Base-by-base conservation (phyloP, 495 filamentous ascomycete genomes). In the Melanomma pulvis-pyrius region DNA sequence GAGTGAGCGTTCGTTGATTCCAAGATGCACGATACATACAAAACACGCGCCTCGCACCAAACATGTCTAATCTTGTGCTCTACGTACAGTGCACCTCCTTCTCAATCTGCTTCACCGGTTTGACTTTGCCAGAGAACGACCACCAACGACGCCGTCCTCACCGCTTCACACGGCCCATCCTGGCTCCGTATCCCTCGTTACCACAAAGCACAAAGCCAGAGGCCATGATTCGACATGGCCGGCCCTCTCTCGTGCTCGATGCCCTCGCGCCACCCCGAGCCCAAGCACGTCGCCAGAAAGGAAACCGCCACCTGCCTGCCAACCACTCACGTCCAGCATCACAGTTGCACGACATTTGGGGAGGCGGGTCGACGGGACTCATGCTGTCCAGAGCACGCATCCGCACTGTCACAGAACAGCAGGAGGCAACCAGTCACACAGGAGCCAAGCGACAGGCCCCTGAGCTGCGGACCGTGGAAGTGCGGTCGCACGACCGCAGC, bases 101-200 rank as follows among this genome's bases (percentile, higher is more conserved):
- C 6, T 2, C n/a, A 12, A n/a, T n/a, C n/a, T n/a, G n/a, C n/a
- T n/a, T 41, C 54, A 39, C 54, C 32, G 32, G 19, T 25, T 48
- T 26, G 6, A 26, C 15, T 9, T 54, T 25, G 17, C 30, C 25
- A 9, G 25, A 12, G 25, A 41, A 47, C n/a, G n/a, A 34, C 12
- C 30, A 34, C 15, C 22, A 61, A 2, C 17, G 11, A 3, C 46
- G 21, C 19, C 21, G 4, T 28, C 24, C 29, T 57, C 61, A 64
- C 61, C 61, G 61, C 61, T 49, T 21, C 22, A 64, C 61, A 64
- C 61, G 49, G 60, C 60, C 24, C 29, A 19, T 63, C 60, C 46
- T 4, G 26, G n/a, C 24, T 39, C 32, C 25, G 26, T 29, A 21
- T 53, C 46, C n/a, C n/a, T n/a, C n/a, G n/a, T n/a, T n/a, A n/a